These are phyloP conservation scores for Neurospora tetrasperma DNA, from an alignment of 495 filamentous ascomycete genomes.

Conservation along the genomic window DNA sequence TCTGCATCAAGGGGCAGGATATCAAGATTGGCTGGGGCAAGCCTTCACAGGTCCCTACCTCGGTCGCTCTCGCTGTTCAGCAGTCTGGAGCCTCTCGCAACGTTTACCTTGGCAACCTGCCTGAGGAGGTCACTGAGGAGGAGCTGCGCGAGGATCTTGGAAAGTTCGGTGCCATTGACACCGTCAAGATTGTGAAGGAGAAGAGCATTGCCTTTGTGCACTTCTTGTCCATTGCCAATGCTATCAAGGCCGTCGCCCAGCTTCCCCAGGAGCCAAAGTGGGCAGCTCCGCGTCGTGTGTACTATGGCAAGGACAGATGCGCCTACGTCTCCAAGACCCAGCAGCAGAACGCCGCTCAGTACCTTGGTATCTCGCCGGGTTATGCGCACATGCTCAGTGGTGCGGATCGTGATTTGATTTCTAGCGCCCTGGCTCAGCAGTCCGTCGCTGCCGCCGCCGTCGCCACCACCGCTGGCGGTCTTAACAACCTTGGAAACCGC, in stretches of 20 bases:
- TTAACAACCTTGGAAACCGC: slow-evolving; percentile 93
- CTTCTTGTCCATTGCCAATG: slow-evolving; percentile 94
- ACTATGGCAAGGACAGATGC: slow-evolving; percentile 97
- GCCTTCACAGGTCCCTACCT: slow-evolving; percentile 94
- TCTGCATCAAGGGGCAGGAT: slow-evolving; percentile 94
- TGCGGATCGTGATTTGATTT: slow-evolving; percentile 91
- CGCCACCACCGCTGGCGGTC: slow-evolving; percentile 88
- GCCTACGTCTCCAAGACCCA: slow-evolving; percentile 99
- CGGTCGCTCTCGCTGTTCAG: slow-evolving; percentile 90
- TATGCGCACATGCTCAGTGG: slow-evolving; percentile 94
- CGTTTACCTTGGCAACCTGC: slow-evolving; percentile 89
- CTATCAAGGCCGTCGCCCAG: slow-evolving; percentile 97
- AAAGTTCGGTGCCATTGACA: slow-evolving; percentile 95
- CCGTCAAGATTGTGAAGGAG: slow-evolving; percentile 94
- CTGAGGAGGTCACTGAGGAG: slow-evolving; percentile 82
- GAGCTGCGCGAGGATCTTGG: slow-evolving; percentile 90
- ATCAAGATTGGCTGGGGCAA: slow-evolving; percentile 99
- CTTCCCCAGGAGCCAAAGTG: slow-evolving; percentile 93
- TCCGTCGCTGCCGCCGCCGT: slow-evolving; percentile 95
- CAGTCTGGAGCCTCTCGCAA: slow-evolving; percentile 97
- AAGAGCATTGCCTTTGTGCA: slow-evolving; percentile 98
- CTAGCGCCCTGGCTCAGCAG: slow-evolving; percentile 90
- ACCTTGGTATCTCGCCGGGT: slow-evolving; percentile 93
- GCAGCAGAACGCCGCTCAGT: slow-evolving; percentile 98
- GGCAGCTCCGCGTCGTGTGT: slow-evolving; percentile 89